These are phyloP conservation scores for Gracilaria domingensis DNA, from an alignment of 23 red algal species.

Conservation along the genomic window DNA sequence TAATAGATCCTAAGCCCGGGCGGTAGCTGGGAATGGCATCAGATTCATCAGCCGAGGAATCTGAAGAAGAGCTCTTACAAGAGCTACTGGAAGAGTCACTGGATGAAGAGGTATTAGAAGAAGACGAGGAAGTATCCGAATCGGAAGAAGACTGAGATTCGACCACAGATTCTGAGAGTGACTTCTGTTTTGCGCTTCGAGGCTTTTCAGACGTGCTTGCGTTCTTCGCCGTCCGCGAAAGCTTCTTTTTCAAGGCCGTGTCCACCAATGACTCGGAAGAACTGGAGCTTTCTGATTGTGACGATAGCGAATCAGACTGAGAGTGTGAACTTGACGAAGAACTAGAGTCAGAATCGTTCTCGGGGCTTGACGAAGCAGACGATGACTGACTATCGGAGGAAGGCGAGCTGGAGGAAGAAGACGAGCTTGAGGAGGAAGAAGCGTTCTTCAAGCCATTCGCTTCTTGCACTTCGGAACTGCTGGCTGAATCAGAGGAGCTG, in stretches of 20 bases:
- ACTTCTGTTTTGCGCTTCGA: background rate
- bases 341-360: too few species aligned
- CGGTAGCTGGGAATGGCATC: background rate
- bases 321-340: background rate
- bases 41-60: constrained; percentile 4
- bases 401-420: background rate
- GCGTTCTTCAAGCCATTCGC: background rate
- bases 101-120: background rate
- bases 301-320: background rate
- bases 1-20: background rate
- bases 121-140: background rate
- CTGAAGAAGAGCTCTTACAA: background rate
- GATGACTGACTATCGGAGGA: background rate
- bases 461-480: background rate
- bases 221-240: background rate
- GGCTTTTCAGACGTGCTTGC: background rate
- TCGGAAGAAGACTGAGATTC: constrained; percentile 8
- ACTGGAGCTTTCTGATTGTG: background rate
- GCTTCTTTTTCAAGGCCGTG: background rate
- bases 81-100: background rate
- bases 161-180: background rate
- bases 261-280: background rate
- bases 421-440: background rate
- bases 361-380: background rate
- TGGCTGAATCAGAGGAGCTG: background rate